Conservation (phyloP, 345 rosid genomes). For the Nephelium lappaceum region DNA sequence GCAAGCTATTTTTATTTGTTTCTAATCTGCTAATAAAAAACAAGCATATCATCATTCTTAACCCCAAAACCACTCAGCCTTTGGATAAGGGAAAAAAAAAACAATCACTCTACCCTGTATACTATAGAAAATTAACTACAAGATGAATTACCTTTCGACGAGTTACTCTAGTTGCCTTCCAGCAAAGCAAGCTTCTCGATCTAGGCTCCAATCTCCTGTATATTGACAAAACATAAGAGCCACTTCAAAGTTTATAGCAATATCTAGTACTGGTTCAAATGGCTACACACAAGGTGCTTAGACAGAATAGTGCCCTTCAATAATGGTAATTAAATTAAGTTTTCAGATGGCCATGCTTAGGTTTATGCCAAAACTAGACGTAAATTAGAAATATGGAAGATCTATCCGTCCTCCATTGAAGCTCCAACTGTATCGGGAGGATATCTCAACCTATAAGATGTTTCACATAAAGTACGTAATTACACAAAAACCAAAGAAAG, state of each 20-base stretch:
- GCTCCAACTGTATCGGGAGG: background rate
- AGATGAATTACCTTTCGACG: slow-evolving; percentile 67
- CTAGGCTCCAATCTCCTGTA: slow-evolving; percentile 88
- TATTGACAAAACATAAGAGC: slow-evolving; percentile 20
- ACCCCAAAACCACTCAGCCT: background rate
- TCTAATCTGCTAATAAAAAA: background rate
- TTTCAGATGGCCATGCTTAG: background rate
- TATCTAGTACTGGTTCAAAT: background rate
- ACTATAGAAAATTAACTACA: background rate
- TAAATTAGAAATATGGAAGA: background rate
- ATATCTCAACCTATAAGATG: background rate
- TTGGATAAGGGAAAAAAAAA: background rate
- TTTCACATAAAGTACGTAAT: background rate
- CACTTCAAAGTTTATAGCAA: slow-evolving; percentile 10
- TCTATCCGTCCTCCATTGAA: background rate
- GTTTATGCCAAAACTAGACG: slow-evolving; percentile 2
- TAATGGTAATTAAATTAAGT: background rate
- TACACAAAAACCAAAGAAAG: background rate
- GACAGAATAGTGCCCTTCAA: background rate
- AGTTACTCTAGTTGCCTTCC: slow-evolving; percentile 71
- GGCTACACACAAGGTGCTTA: background rate
- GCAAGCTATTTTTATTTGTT: background rate
- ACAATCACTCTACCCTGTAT: background rate
- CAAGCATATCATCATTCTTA: background rate
- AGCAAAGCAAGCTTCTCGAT: slow-evolving; percentile 87